Evolutionary conservation across 495 filamentous ascomycete species (phyloP), one percentile per base, ranked within the genome.

Genomic region (Hyaloscypha hepaticicola): DNA sequence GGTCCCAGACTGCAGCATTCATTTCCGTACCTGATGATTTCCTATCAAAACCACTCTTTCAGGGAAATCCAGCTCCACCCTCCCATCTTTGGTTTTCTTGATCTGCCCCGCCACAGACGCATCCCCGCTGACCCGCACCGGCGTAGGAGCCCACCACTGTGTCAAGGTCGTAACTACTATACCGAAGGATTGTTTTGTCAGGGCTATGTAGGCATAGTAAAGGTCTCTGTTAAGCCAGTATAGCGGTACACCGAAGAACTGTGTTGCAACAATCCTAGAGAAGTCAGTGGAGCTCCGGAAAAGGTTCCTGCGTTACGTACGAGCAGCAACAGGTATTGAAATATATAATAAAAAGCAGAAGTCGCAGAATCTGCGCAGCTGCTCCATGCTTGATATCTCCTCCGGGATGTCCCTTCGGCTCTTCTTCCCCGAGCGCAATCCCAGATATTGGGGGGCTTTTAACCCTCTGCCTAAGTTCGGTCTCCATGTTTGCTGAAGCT

Each of bases 21-120:
- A 21, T 12, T 26, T 29, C 64, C 70, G 22, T 72, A 85, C 87
- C 82, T 93, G 90, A 73, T 95, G 91, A 73, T 95, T 95, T 22
- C 91, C 88, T 61, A 94, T 91, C 74, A 95, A 77, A 55, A 95
- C 78, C 76, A 93, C 77, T 52, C 91, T 80, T 73, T 91, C 87
- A 1, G 90, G 89, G 64, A 95, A 93, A 64, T 82, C 75, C 69
- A 86, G 88, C 64, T 90, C 77, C n/a, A 93, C 77, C 63, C 82
- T 78, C 9, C 91, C 91, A 72, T 91, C 88, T 25, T 70, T 68
- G 0, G 82, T 87, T 72, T 85, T 79, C 60, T 80, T 73, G 24
- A 95, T 76, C 77, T 93, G 85, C 26, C 85, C 88, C 25, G 85
- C 80, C 51, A 94, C 87, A 60, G 83, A 88, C 64, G 81, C 82